Percentiles rank a stretch among this genome's conserved stretches.
These are phyloP conservation scores for Cordyceps pruinosa DNA, from an alignment of 2,329 filamentous ascomycete genomes.

Conservation along the genomic window DNA sequence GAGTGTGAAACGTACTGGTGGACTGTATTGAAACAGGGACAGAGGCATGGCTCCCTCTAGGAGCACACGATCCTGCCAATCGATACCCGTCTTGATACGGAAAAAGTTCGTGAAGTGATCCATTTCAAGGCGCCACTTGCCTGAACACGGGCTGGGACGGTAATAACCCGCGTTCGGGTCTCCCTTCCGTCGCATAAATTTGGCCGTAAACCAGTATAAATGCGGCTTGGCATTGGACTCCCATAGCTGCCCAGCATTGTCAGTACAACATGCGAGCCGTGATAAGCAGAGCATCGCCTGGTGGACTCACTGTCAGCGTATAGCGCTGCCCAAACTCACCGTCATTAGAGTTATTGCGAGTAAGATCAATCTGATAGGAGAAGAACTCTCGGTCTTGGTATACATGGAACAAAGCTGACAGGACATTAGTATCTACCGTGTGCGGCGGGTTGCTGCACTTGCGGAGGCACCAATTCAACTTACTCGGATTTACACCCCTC, in stretches of 20 bases:
- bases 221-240: conserved; percentile 54
- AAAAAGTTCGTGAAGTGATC: conserved; percentile 52
- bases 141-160: conserved; percentile 32
- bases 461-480: conserved; percentile 17
- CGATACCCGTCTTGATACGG: conserved; percentile 45
- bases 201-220: conserved; percentile 55
- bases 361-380: conserved; percentile 55
- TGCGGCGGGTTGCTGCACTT: neutral
- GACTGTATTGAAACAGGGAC: conserved; percentile 37
- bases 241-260: conserved; percentile 48
- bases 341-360: conserved; percentile 39
- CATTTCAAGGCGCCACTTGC: conserved; percentile 38
- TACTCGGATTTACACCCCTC: conserved; percentile 44
- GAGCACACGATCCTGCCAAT: conserved; percentile 50
- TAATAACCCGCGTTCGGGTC: conserved; percentile 30
- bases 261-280: neutral
- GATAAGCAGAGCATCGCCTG: neutral
- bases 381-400: conserved; percentile 59
- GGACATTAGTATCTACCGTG: neutral
- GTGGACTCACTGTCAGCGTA: conserved; percentile 46
- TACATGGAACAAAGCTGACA: conserved; percentile 44
- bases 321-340: conserved; percentile 51
- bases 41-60: conserved; percentile 25
- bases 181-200: conserved; percentile 37
- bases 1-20: conserved; percentile 33